A percentile compares a stretch with the other conserved stretches of the same genome.
These are phyloP conservation scores for Hydnum rufescens DNA, from an alignment of 768 basidiomycete genomes.

Conservation along the genomic window DNA sequence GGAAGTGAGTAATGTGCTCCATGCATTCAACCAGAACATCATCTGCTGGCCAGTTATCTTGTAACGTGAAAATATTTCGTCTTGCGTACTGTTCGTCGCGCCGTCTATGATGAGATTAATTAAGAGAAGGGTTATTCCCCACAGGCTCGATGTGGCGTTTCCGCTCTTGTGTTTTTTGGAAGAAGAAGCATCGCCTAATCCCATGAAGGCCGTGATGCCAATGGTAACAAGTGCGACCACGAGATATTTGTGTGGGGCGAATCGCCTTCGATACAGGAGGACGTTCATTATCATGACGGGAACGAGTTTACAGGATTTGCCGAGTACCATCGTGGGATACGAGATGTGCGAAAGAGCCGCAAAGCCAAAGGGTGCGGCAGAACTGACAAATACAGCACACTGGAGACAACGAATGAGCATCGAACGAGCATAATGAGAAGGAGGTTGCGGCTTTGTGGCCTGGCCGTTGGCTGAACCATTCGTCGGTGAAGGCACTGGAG, in stretches of 20 bases:
- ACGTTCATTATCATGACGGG: slow-evolving; percentile 98
- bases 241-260: slow-evolving; percentile 86
- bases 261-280: slow-evolving; percentile 77
- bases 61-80: slow-evolving; percentile 76
- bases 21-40: slow-evolving; percentile 96
- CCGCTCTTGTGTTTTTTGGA: slow-evolving; percentile 23
- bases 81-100: slow-evolving; percentile 86
- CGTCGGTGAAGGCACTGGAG: slow-evolving; percentile 18
- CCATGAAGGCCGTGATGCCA: slow-evolving; percentile 91
- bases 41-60: slow-evolving; percentile 80
- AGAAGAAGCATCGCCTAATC: slow-evolving; percentile 32
- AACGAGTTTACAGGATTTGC: slow-evolving; percentile 97
- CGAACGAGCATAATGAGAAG: slow-evolving; percentile 18
- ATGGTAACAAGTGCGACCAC: slow-evolving; percentile 83
- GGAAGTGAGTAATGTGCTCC: slow-evolving; percentile 56
- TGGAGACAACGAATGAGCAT: slow-evolving; percentile 49
- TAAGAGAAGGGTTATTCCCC: slow-evolving; percentile 32
- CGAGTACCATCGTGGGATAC: slow-evolving; percentile 97
- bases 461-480: slow-evolving; percentile 22
- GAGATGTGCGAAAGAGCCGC: slow-evolving; percentile 88
- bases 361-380: slow-evolving; percentile 91
- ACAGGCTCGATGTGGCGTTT: slow-evolving; percentile 26
- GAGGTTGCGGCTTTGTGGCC: slow-evolving; percentile 16
- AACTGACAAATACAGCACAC: slow-evolving; percentile 71
- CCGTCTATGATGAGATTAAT: slow-evolving; percentile 87